Conservation (phyloP, 495 filamentous ascomycete species). For the Cairneyella variabilis region DNA sequence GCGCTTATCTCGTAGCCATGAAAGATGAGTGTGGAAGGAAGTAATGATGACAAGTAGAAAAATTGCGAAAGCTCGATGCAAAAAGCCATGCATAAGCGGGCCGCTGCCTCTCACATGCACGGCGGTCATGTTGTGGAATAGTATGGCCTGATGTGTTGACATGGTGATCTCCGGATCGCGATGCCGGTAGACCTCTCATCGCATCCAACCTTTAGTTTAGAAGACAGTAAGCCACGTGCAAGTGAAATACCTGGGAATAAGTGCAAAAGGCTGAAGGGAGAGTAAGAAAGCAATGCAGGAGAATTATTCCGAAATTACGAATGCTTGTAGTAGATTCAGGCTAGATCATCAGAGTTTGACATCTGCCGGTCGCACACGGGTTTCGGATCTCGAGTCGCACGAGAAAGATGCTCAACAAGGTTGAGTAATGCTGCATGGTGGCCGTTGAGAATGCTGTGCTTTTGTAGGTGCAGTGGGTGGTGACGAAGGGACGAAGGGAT, state of each 20-base stretch:
- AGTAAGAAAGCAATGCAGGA: neutral
- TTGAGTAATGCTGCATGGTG: neutral
- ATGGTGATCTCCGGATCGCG: too few relatives aligned
- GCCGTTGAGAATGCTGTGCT: neutral
- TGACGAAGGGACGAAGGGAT: too few relatives aligned
- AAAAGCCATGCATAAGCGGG: neutral
- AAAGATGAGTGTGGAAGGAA: neutral
- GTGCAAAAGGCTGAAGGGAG: neutral
- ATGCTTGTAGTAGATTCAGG: neutral
- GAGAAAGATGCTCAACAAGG: neutral
- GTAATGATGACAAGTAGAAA: neutral
- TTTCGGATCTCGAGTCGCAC: conserved; percentile 11
- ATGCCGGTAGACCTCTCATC: too few relatives aligned
- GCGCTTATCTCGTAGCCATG: neutral
- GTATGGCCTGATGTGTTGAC: too few relatives aligned
- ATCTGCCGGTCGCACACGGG: conserved; percentile 13
- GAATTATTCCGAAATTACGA: neutral
- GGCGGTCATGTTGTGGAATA: too few relatives aligned
- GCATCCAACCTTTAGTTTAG: too few relatives aligned
- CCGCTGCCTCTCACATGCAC: too few relatives aligned
- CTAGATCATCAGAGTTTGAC: neutral
- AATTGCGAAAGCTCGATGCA: neutral
- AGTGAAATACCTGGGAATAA: neutral
- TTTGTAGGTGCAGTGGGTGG: too few relatives aligned
- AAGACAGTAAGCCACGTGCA: too few relatives aligned